Evolutionary conservation across 441 rosid genomes (phyloP).

Genomic region (Cnidoscolus chayamansa): DNA sequence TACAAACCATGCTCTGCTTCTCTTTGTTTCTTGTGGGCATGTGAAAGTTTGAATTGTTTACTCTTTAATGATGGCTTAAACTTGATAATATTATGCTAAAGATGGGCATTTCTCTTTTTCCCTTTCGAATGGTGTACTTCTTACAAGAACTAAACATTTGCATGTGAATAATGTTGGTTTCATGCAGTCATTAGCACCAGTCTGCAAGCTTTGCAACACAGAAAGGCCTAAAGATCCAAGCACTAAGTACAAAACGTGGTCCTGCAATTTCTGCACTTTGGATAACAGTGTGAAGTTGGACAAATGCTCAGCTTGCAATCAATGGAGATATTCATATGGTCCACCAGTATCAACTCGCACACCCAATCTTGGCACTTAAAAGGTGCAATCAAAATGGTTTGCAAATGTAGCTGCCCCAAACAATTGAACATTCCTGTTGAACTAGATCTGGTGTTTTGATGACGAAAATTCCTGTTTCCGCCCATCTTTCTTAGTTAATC

Average conservation of each 20-base stretch:
- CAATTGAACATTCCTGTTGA: not conserved
- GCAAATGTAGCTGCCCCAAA: not conserved
- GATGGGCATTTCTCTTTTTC: not conserved
- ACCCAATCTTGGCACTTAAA: conserved; percentile 64
- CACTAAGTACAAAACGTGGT: conserved; percentile 50
- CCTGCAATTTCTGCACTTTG: conserved; percentile 71
- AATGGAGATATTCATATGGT: conserved; percentile 82
- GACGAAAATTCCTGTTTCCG: not conserved
- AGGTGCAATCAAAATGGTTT: conserved; percentile 12
- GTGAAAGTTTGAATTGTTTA: not conserved
- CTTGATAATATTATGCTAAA: not conserved
- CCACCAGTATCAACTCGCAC: conserved; percentile 52
- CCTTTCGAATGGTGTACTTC: not conserved
- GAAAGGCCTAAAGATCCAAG: conserved; percentile 48
- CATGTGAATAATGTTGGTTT: conserved; percentile 16
- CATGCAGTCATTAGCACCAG: conserved; percentile 59
- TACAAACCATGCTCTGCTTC: not conserved
- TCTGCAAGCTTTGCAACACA: conserved; percentile 53
- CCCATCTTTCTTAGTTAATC: not conserved
- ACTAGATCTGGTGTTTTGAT: not conserved
- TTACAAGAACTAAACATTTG: conserved; percentile 4
- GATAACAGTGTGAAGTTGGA: conserved; percentile 59
- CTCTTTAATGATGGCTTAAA: not conserved
- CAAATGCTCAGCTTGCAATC: conserved; percentile 72
- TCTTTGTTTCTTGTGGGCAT: not conserved